Percentiles rank a stretch among this genome's conserved stretches.
Evolutionary conservation across 495 filamentous ascomycete species (phyloP).

Genomic region (Astrothelium macrocarpum): DNA sequence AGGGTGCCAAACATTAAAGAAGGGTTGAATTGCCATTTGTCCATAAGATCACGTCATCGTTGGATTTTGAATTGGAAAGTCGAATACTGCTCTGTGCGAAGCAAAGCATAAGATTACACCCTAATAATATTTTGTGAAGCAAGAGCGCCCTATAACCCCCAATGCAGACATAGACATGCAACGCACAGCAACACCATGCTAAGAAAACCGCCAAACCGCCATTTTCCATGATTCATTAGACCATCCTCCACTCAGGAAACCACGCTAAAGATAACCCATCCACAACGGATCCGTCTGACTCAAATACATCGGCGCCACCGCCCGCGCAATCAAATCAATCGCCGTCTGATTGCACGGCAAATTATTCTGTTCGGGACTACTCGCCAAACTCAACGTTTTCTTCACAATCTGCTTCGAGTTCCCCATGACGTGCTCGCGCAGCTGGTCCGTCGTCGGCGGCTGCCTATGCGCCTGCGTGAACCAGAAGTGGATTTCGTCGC

Average conservation of each 20-base stretch:
- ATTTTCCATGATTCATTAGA: background rate
- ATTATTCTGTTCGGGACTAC: slow-evolving; percentile 41
- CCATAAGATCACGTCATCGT: no score
- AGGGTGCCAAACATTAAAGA: no score
- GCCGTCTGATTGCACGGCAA: slow-evolving; percentile 94
- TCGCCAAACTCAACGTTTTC: slow-evolving; percentile 70
- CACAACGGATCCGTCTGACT: slow-evolving; percentile 81
- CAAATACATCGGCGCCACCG: slow-evolving; percentile 78
- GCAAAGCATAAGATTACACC: no score
- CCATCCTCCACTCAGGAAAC: background rate
- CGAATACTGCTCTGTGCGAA: no score
- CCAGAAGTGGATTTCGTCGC: slow-evolving; percentile 98
- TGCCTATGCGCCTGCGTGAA: slow-evolving; percentile 70
- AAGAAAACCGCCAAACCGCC: background rate
- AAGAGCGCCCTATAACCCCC: no score
- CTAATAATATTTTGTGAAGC: no score
- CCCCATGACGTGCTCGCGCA: slow-evolving; percentile 76
- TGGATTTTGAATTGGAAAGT: no score
- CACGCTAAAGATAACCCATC: slow-evolving; percentile 81
- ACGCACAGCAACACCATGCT: background rate
- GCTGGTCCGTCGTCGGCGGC: slow-evolving; percentile 53
- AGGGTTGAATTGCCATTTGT: no score
- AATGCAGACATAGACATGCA: no score
- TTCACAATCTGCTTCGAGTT: slow-evolving; percentile 90
- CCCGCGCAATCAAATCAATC: slow-evolving; percentile 77